Conservation (phyloP, 345 rosid genomes). For the Mallotus nudiflorus region DNA sequence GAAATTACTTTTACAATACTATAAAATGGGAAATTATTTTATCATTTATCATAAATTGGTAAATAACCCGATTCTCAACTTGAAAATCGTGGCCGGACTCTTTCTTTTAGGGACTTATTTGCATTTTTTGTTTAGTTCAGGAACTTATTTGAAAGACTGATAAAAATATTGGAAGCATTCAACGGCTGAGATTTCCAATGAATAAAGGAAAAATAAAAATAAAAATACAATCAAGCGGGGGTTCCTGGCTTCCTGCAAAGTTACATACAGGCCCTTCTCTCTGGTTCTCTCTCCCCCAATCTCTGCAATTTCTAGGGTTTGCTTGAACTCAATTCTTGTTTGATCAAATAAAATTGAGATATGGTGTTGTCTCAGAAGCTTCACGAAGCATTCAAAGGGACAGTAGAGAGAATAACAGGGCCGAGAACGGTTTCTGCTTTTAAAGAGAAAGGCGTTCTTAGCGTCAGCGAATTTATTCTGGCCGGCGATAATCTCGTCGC, state of each 20-base stretch:
- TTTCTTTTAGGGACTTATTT: no score
- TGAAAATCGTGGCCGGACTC: no score
- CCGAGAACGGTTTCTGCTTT: constrained; percentile 95
- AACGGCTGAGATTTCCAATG: not conserved
- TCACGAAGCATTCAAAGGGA: constrained; percentile 90
- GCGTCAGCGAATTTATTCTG: constrained; percentile 82
- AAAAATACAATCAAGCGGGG: not conserved
- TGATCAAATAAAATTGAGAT: not conserved
- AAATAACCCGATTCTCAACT: no score
- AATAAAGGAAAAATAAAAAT: not conserved
- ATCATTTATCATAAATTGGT: no score
- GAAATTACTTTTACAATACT: no score
- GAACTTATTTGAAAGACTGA: not conserved
- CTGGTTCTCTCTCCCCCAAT: not conserved
- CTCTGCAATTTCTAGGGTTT: constrained; percentile 19
- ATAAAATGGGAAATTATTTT: no score
- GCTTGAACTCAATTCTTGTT: not conserved
- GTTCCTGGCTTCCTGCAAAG: not conserved
- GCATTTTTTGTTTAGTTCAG: no score
- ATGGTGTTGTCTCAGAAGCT: constrained; percentile 79
- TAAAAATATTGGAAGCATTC: no score
- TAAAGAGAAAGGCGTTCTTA: constrained; percentile 96
- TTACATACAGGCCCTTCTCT: not conserved
- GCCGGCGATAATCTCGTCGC: constrained; percentile 98
- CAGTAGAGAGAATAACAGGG: constrained; percentile 87